Base-by-base conservation (phyloP, 495 filamentous ascomycete species). In the Peziza echinospora region DNA sequence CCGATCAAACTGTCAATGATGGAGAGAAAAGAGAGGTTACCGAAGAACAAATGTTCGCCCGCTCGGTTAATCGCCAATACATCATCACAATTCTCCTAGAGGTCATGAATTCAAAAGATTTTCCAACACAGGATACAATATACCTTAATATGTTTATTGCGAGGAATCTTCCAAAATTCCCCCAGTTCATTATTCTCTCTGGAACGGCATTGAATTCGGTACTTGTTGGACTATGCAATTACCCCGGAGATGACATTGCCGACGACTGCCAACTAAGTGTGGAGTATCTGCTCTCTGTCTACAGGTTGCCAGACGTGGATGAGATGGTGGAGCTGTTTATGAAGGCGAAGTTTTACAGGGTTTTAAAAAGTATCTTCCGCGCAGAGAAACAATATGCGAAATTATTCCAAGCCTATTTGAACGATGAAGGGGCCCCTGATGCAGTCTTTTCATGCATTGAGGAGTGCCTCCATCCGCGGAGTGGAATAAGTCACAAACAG, bases 81-180 rank as follows among this genome's bases (percentile, higher is more conserved):
- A 69, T 97, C 45, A 71, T 93, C 49, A 87, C 77, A 43, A 89
- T 93, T 34, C 62, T 97, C 45, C 68, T 92, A 22, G 84, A 92
- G 57, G 75, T 93, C 22, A 89, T 96, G 82, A 76, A 73, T 44
- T 61, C 73, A 8, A 57, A 67, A 13, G 73, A 75, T 8, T 94
- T 91, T 56, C 69, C 72, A 3, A 55, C 73, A n/a, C 72, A 79
- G 48, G 83, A 94, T 60, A 84, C 79, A 22, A 82, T 97, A 47
- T 96, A 91, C 61, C 70, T 97, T 26, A 80, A 97, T 59, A 97
- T 97, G 83, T 96, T 97, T 57, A 76, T 96, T 60, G 87, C 89
- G 40, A 78, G 89, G 47, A 97, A 92, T 54, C 70, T 96, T 13
- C 83, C 89, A 2, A 97, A 96, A 62, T 97, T 92, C 58, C 85